Evolutionary conservation across 2,329 filamentous ascomycete species (phyloP).

Genomic region (Pseudogymnoascus sp.): DNA sequence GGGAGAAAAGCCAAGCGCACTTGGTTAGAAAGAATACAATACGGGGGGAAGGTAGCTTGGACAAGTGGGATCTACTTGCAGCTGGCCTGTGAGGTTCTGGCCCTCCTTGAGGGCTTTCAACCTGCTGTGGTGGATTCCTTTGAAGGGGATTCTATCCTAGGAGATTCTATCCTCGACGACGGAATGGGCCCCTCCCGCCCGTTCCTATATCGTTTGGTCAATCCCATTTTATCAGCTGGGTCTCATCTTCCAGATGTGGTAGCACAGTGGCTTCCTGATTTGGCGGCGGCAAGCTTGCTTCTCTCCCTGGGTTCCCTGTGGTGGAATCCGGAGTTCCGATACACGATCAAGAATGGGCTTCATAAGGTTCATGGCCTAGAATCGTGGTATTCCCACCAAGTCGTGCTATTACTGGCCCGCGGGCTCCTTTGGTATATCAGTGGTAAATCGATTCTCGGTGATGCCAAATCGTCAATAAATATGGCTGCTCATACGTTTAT

Average conservation of each 20-base stretch:
- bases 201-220: background rate
- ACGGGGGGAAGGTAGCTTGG: constrained; percentile 18
- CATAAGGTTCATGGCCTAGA: constrained; percentile 51
- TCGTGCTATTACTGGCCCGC: constrained; percentile 48
- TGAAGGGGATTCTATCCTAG: constrained; percentile 25
- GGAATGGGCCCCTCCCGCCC: constrained; percentile 2
- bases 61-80: constrained; percentile 22
- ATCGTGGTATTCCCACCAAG: constrained; percentile 59
- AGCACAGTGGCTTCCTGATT: background rate
- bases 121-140: background rate
- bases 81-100: constrained; percentile 20
- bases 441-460: constrained; percentile 16
- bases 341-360: constrained; percentile 50
- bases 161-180: background rate
- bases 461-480: constrained; percentile 14
- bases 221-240: background rate
- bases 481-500: constrained; percentile 44
- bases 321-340: constrained; percentile 62
- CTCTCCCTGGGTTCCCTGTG: constrained; percentile 38
- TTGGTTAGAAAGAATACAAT: constrained; percentile 35
- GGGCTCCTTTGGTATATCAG: constrained; percentile 33
- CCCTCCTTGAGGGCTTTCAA: background rate
- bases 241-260: background rate
- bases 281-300: background rate
- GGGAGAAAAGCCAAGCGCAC: constrained; percentile 29